Percentiles rank a stretch among this genome's conserved stretches.
Conservation (phyloP, 495 filamentous ascomycete species). For the Neurospora sp. region DNA sequence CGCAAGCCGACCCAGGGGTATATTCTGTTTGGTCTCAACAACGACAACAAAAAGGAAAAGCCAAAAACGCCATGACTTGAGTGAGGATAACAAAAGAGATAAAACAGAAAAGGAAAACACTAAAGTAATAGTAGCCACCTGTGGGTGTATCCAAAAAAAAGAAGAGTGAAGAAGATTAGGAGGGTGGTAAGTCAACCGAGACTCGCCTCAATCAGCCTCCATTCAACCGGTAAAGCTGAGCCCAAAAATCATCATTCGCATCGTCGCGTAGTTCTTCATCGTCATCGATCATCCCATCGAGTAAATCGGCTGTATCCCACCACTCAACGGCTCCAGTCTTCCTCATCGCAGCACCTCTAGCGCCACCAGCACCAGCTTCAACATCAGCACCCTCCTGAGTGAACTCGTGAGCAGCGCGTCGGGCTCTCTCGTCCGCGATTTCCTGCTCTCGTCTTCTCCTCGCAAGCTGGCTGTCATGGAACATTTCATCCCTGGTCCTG, state of each 20-base stretch:
- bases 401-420: neutral
- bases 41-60: neutral
- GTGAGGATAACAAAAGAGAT: neutral
- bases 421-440: conserved; percentile 15
- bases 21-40: neutral
- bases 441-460: conserved; percentile 33
- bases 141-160: neutral
- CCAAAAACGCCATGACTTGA: neutral
- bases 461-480: conserved; percentile 34
- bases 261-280: neutral
- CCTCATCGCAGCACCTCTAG: neutral
- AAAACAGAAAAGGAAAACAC: neutral
- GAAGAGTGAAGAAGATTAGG: neutral
- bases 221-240: neutral
- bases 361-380: neutral
- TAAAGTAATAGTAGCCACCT: neutral
- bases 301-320: conserved; percentile 14
- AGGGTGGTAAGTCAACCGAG: neutral
- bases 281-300: conserved; percentile 1
- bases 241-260: conserved; percentile 1
- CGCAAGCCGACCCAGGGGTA: neutral
- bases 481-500: conserved; percentile 35
- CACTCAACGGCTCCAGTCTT: conserved; percentile 5
- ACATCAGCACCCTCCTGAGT: neutral
- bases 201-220: neutral